These are phyloP conservation scores for Grosmannia penicillata DNA, from an alignment of 2,329 filamentous ascomycete genomes.

Conservation along the genomic window DNA sequence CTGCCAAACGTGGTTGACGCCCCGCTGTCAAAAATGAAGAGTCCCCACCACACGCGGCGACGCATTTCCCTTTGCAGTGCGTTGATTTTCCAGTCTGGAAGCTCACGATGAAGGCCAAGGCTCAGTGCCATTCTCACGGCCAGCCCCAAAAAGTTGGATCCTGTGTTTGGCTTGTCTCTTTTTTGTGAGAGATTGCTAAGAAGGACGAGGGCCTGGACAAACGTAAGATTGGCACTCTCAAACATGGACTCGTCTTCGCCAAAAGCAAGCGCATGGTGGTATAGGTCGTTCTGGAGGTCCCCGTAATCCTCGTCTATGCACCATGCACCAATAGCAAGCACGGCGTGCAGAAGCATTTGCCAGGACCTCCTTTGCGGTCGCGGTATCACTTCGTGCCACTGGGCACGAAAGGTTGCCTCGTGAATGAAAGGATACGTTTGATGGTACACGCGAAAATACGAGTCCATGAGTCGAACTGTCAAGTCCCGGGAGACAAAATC, in stretches of 20 bases:
- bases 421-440: constrained; percentile 3
- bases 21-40: constrained; percentile 5
- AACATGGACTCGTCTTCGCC: constrained; percentile 4
- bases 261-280: constrained; percentile 1
- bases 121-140: constrained; percentile 5
- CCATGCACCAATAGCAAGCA: constrained; percentile 3
- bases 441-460: constrained; percentile 4
- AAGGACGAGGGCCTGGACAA: constrained; percentile 4
- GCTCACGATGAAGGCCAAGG: constrained; percentile 4
- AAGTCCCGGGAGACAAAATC: background rate
- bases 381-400: constrained; percentile 4
- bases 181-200: constrained; percentile 5
- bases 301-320: background rate
- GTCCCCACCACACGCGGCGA: constrained; percentile 4
- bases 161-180: constrained; percentile 5
- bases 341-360: constrained; percentile 3
- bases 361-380: constrained; percentile 2
- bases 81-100: constrained; percentile 3
- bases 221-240: constrained; percentile 5
- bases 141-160: constrained; percentile 3
- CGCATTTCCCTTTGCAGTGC: constrained; percentile 2
- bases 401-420: constrained; percentile 3
- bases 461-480: constrained; percentile 1
- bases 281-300: constrained; percentile 1
- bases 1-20: constrained; percentile 3